phyloP scores from a whole-genome alignment of 345 rosid species.

The Citrus maxima region DNA sequence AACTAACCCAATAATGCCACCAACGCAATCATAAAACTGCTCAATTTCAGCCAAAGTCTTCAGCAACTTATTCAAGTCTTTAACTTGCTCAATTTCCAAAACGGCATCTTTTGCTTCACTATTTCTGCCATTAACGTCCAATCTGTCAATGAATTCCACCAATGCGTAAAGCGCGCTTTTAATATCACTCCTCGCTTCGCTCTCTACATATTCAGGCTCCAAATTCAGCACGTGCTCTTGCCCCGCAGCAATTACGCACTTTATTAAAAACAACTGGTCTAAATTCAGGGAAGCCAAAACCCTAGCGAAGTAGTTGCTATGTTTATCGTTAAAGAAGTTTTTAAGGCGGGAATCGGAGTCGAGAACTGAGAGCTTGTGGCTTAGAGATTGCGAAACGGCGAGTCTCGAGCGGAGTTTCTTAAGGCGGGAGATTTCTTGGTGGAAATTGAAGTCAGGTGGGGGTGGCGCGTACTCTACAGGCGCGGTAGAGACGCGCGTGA shows the following conservation, averaged over 20 bases:
- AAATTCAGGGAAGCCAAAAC: constrained; percentile 38
- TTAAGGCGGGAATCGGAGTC: no score
- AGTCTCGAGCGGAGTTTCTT: no score
- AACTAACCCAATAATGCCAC: constrained; percentile 84
- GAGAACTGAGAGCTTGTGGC: no score
- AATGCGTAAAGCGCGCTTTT: constrained; percentile 66
- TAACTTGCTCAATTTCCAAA: constrained; percentile 40
- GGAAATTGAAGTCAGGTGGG: constrained; percentile 66
- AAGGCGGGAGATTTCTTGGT: constrained; percentile 61
- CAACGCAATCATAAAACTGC: constrained; percentile 80
- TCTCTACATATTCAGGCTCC: constrained; percentile 30
- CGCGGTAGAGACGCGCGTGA: constrained; percentile 60
- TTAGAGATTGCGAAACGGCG: no score
- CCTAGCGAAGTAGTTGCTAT: no score
- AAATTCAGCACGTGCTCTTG: constrained; percentile 67
- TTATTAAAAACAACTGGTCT: constrained; percentile 57
- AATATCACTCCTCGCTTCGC: constrained; percentile 44
- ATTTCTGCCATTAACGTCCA: constrained; percentile 36
- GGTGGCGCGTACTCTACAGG: constrained; percentile 66
- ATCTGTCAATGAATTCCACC: constrained; percentile 76
- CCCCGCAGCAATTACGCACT: constrained; percentile 81
- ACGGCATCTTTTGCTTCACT: constrained; percentile 17
- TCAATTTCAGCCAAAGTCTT: constrained; percentile 61
- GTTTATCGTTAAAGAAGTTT: no score
- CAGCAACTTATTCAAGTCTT: constrained; percentile 50